Evolutionary conservation across 805 yeast species (phyloP).

Genomic region (Hyphopichia homilentoma): DNA sequence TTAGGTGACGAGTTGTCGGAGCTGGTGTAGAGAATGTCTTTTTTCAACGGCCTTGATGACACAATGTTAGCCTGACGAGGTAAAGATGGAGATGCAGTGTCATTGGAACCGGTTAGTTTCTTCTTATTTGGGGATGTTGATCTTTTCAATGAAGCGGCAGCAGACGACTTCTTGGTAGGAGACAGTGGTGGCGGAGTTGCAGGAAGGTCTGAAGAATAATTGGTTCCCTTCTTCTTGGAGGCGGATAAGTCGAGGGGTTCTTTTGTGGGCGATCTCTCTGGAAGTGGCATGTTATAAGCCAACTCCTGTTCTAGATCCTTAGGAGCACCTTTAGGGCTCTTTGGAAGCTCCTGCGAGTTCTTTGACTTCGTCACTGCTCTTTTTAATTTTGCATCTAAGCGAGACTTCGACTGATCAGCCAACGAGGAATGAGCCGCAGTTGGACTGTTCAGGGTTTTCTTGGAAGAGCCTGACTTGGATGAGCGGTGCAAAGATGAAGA

Average conservation of each 20-base stretch:
- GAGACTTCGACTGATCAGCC: constrained; percentile 19
- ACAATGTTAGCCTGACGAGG: constrained; percentile 10
- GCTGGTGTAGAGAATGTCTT: constrained; percentile 22
- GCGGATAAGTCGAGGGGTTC: neutral
- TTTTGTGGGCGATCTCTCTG: neutral
- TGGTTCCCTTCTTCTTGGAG: neutral
- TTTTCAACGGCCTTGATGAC: constrained; percentile 20
- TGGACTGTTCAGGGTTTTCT: no score
- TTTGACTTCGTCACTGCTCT: constrained; percentile 18
- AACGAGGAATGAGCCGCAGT: constrained; percentile 3
- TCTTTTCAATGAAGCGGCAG: constrained; percentile 22
- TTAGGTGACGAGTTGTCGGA: constrained; percentile 6
- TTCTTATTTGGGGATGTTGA: constrained; percentile 40
- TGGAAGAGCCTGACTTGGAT: no score
- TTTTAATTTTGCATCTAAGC: constrained; percentile 25
- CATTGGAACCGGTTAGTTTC: constrained; percentile 14
- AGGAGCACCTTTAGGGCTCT: neutral
- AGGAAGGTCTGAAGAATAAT: neutral
- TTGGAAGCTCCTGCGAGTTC: constrained; percentile 1
- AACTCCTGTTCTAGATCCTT: neutral
- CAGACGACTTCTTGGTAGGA: constrained; percentile 4
- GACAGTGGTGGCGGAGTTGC: constrained; percentile 19
- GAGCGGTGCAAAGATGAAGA: no score
- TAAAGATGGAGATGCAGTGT: constrained; percentile 1
- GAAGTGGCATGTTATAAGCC: neutral